Evolutionary conservation across 352 stramenopile species (phyloP).

Genomic region (Thalassiosira ordinaria): DNA sequence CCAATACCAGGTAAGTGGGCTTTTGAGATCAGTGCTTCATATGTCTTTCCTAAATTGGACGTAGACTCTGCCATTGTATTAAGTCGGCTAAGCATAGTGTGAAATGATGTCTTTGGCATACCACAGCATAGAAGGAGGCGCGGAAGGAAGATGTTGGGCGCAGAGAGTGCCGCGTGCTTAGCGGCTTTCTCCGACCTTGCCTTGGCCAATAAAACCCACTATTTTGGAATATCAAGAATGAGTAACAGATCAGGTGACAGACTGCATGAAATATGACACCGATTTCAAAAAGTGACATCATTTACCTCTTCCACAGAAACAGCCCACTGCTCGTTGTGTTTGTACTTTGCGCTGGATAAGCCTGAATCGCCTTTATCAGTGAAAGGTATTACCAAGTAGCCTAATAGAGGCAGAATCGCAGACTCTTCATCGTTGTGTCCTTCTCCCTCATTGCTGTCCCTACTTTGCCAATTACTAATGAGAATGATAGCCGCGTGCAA

Average conservation of each 20-base stretch:
- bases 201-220: constrained; percentile 80
- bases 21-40: constrained; percentile 66
- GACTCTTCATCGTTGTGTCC: constrained; percentile 26
- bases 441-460: constrained; percentile 23
- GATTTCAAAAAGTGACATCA: constrained; percentile 10
- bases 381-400: constrained; percentile 34
- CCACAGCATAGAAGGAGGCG: constrained; percentile 80
- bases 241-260: constrained; percentile 14
- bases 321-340: constrained; percentile 38
- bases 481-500: constrained; percentile 72
- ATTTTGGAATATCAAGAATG: neutral
- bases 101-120: constrained; percentile 61
- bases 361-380: constrained; percentile 28
- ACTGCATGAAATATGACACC: constrained; percentile 1
- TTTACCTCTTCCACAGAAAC: constrained; percentile 74
- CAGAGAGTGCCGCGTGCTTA: constrained; percentile 65
- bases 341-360: constrained; percentile 57
- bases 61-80: constrained; percentile 61
- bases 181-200: constrained; percentile 67
- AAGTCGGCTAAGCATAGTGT: constrained; percentile 75
- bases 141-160: constrained; percentile 70
- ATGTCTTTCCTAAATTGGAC: constrained; percentile 52
- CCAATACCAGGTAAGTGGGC: constrained; percentile 69
- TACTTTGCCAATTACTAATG: constrained; percentile 68
- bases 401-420: constrained; percentile 44